Evolutionary conservation across 1,139 yeast species (phyloP).

Genomic region (Saccharomyces hybrid): DNA sequence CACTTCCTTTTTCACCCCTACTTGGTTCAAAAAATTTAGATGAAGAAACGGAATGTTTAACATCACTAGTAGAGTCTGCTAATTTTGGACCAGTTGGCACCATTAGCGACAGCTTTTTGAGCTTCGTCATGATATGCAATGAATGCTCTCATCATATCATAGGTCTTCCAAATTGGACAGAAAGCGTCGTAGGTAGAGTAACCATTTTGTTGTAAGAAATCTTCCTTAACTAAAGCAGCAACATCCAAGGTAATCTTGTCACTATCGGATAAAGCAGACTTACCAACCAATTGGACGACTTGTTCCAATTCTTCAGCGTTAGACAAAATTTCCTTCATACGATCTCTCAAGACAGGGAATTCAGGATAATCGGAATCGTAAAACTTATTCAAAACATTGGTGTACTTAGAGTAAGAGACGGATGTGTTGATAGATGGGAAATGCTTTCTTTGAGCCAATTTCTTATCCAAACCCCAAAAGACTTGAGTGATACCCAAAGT

Average conservation of each 20-base stretch:
- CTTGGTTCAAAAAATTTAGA: slow-evolving; percentile 95
- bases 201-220: slow-evolving; percentile 98
- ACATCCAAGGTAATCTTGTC: slow-evolving; percentile 96
- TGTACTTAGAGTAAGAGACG: slow-evolving; percentile 92
- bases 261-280: slow-evolving; percentile 90
- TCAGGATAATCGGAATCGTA: slow-evolving; percentile 85
- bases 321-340: slow-evolving; percentile 86
- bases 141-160: slow-evolving; percentile 94
- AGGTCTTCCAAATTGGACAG: slow-evolving; percentile 99
- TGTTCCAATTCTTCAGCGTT: slow-evolving; percentile 98
- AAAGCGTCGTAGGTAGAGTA: slow-evolving; percentile 95
- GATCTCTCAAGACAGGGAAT: slow-evolving; percentile 81
- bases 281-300: slow-evolving; percentile 98
- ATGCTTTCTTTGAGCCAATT: slow-evolving; percentile 98
- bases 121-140: slow-evolving; percentile 92
- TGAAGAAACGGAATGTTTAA: slow-evolving; percentile 87
- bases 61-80: slow-evolving; percentile 78
- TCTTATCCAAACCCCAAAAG: slow-evolving; percentile 99
- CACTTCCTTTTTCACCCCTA: slow-evolving; percentile 75
- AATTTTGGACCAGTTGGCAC: slow-evolving; percentile 91
- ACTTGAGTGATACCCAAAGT: slow-evolving; percentile 98
- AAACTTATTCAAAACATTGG: slow-evolving; percentile 75
- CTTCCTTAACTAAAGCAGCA: slow-evolving; percentile 85
- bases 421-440: slow-evolving; percentile 97
- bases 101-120: slow-evolving; percentile 89